Evolutionary conservation across 2,329 filamentous ascomycete species (phyloP).

Genomic region (Hypoxylon sp.): DNA sequence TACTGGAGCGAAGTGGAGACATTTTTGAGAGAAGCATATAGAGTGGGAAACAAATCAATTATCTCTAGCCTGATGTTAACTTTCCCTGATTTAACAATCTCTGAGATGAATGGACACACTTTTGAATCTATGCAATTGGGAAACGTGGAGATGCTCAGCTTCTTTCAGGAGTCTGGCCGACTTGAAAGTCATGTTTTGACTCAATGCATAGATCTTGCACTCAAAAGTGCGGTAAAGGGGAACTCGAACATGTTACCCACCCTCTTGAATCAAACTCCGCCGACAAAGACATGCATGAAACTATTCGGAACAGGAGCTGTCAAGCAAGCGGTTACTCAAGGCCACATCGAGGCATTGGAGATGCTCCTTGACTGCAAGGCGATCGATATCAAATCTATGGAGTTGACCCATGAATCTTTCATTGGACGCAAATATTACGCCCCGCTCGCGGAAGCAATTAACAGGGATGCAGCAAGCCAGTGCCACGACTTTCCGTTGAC

Average conservation of each 20-base stretch:
- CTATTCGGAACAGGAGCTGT: not conserved
- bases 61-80: not conserved
- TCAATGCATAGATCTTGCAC: not conserved
- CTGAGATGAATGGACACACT: no score
- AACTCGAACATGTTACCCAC: slow-evolving; percentile 1
- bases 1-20: no score
- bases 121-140: no score
- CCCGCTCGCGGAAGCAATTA: slow-evolving; percentile 7
- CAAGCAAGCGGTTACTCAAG: not conserved
- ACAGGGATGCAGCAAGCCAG: not conserved
- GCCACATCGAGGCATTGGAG: slow-evolving; percentile 15
- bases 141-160: slow-evolving; percentile 8
- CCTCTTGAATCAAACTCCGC: slow-evolving; percentile 1
- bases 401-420: no score
- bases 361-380: slow-evolving; percentile 16
- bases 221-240: not conserved
- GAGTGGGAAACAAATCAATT: slow-evolving; percentile 12
- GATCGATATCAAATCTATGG: slow-evolving; percentile 15
- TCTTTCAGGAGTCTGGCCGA: not conserved
- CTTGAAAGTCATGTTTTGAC: not conserved
- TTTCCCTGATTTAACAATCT: not conserved
- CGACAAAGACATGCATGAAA: not conserved
- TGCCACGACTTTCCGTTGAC: slow-evolving; percentile 8
- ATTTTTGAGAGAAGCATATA: not conserved
- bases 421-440: not conserved